A percentile compares a stretch with the other conserved stretches of the same genome.
Conservation (phyloP, 2,329 filamentous ascomycete species). For the Fusarium vanettenii region DNA sequence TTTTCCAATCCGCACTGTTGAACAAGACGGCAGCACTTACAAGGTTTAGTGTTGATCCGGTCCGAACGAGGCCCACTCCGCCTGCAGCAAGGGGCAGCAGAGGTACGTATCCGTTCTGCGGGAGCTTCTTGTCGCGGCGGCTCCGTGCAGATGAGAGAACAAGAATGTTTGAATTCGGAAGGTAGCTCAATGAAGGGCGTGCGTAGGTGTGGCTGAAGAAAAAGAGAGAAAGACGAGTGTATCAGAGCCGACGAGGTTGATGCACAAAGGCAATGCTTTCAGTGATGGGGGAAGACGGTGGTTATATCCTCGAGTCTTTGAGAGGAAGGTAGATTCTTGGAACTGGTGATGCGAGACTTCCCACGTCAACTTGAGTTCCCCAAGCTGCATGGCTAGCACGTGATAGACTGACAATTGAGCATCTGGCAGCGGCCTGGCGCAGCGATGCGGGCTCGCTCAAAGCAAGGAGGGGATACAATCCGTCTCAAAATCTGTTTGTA, state of each 20-base stretch:
- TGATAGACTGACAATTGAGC: constrained; percentile 29
- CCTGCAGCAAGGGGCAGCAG: constrained; percentile 21
- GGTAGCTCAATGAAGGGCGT: neutral
- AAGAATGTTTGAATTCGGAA: constrained; percentile 5
- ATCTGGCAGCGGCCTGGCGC: constrained; percentile 29
- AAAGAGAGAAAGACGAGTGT: neutral
- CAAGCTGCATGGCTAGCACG: constrained; percentile 26
- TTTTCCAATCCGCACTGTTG: constrained; percentile 59
- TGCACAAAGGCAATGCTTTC: neutral
- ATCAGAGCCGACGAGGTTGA: neutral
- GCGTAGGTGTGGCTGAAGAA: neutral
- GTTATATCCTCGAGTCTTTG: constrained; percentile 7
- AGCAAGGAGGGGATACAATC: neutral
- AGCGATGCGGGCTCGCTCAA: constrained; percentile 14
- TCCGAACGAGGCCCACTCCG: constrained; percentile 39
- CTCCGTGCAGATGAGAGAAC: constrained; percentile 25
- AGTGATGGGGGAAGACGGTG: neutral
- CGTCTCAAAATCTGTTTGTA: constrained; percentile 15
- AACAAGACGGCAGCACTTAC: constrained; percentile 43
- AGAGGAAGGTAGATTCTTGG: constrained; percentile 16
- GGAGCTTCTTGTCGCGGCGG: constrained; percentile 29
- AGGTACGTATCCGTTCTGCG: constrained; percentile 28
- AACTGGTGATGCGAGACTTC: constrained; percentile 30
- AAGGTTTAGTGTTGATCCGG: constrained; percentile 56
- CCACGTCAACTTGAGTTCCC: neutral